phyloP scores from a whole-genome alignment of 2,329 filamentous ascomycete species.

The Fusarium tricinctum region DNA sequence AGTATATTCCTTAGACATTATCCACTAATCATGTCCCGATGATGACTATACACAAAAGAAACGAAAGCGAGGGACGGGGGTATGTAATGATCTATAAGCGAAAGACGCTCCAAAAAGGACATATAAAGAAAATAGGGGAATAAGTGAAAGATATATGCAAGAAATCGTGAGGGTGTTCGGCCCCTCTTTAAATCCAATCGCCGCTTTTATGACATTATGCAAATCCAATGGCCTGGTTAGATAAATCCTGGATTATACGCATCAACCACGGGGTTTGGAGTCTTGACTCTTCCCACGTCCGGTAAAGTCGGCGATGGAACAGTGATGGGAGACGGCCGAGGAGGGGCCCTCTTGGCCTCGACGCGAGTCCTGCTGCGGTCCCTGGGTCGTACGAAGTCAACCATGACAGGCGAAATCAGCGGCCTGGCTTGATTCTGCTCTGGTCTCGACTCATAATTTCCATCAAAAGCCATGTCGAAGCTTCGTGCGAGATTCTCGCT shows the following conservation, averaged over 20 bases:
- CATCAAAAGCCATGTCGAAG: conserved; percentile 50
- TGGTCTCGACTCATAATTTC: neutral
- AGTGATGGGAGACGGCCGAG: conserved; percentile 51
- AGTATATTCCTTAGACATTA: conserved; percentile 43
- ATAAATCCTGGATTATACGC: conserved; percentile 48
- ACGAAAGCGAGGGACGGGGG: conserved; percentile 33
- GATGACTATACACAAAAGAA: conserved; percentile 31
- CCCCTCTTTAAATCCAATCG: conserved; percentile 18
- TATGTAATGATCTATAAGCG: conserved; percentile 43
- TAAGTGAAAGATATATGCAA: conserved; percentile 22
- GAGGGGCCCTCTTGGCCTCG: conserved; percentile 54
- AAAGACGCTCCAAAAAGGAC: conserved; percentile 29
- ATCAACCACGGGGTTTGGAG: conserved; percentile 45
- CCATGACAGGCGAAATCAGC: conserved; percentile 53
- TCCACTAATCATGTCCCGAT: conserved; percentile 43
- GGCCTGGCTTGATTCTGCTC: conserved; percentile 34
- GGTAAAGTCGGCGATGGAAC: conserved; percentile 41
- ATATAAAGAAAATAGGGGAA: conserved; percentile 14
- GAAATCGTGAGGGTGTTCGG: conserved; percentile 33
- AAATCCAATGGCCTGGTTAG: conserved; percentile 17
- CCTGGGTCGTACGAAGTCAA: conserved; percentile 45
- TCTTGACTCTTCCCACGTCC: conserved; percentile 29
- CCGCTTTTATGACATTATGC: conserved; percentile 13
- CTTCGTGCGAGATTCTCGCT: conserved; percentile 52
- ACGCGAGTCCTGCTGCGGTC: conserved; percentile 45